Evolutionary conservation across 2,329 filamentous ascomycete genomes (phyloP).

Genomic region (Aspergillus tanneri): DNA sequence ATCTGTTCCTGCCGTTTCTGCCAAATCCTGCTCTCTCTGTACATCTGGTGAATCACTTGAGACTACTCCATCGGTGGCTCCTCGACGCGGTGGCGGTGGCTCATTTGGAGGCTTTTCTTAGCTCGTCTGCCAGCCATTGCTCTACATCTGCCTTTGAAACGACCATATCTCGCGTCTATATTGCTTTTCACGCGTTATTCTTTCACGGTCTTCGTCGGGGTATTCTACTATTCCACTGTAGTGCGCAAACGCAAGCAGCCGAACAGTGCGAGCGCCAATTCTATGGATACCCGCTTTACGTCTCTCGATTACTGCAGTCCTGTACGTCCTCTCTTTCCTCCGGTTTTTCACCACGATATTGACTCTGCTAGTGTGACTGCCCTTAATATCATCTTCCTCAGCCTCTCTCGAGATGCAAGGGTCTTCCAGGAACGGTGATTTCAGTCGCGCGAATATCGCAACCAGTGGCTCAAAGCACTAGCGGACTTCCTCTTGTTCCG

Average conservation of each 20-base stretch:
- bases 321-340: slow-evolving; percentile 1
- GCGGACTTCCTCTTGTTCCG: slow-evolving; percentile 6
- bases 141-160: slow-evolving; percentile 8
- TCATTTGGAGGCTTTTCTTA: not conserved
- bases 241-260: slow-evolving; percentile 5
- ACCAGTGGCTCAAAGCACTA: slow-evolving; percentile 7
- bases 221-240: not conserved
- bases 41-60: not conserved
- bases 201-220: slow-evolving; percentile 11
- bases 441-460: not conserved
- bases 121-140: not conserved
- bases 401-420: slow-evolving; percentile 9
- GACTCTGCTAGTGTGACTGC: not conserved
- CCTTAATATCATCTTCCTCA: slow-evolving; percentile 6
- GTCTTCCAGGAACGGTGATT: not conserved
- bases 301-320: slow-evolving; percentile 11
- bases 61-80: not conserved
- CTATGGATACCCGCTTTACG: slow-evolving; percentile 11
- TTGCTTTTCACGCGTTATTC: slow-evolving; percentile 19
- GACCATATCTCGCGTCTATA: not conserved
- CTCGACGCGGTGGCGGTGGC: not conserved
- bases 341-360: not conserved
- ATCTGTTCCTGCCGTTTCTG: not conserved
- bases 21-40: not conserved
- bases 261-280: not conserved